Evolutionary conservation across 805 yeast genomes (phyloP).

Genomic region (Yarrowia phangngaensis): DNA sequence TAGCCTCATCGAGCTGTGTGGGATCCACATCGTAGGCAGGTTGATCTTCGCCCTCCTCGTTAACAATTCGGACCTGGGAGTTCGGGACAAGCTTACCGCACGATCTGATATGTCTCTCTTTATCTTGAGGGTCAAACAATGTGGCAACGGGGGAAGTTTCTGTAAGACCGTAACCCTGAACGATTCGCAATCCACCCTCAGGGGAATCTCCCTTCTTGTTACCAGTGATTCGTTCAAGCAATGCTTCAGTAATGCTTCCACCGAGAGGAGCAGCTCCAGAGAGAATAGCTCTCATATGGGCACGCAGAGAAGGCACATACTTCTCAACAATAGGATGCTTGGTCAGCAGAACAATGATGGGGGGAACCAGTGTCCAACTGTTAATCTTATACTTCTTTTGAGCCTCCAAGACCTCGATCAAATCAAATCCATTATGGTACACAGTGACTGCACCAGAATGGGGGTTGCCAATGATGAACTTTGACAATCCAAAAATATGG

Average conservation of each 20-base stretch:
- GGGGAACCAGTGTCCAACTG: slow-evolving; percentile 45
- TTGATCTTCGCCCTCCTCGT: slow-evolving; percentile 45
- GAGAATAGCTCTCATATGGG: slow-evolving; percentile 43
- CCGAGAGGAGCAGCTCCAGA: slow-evolving; percentile 49
- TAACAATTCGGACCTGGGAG: slow-evolving; percentile 49
- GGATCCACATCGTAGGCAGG: slow-evolving; percentile 44
- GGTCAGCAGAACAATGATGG: slow-evolving; percentile 47
- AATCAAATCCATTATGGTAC: slow-evolving; percentile 19
- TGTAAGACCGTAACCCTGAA: slow-evolving; percentile 38
- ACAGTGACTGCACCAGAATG: slow-evolving; percentile 3
- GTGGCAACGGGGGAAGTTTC: slow-evolving; percentile 59
- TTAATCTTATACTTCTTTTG: slow-evolving; percentile 38
- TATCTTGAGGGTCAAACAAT: slow-evolving; percentile 40
- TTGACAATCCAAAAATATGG: slow-evolving; percentile 38
- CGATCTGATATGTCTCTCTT: slow-evolving; percentile 40
- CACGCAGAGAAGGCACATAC: slow-evolving; percentile 41
- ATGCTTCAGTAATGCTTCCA: slow-evolving; percentile 26
- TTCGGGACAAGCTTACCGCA: slow-evolving; percentile 46
- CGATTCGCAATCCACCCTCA: slow-evolving; percentile 27
- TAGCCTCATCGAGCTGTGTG: slow-evolving; percentile 2
- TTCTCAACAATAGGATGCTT: slow-evolving; percentile 45
- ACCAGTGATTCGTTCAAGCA: slow-evolving; percentile 31
- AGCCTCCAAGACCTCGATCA: slow-evolving; percentile 22
- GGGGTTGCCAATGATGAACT: slow-evolving; percentile 31
- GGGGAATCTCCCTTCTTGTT: slow-evolving; percentile 16